Evolutionary conservation across 139 green algal species (phyloP), one percentile per base, ranked within the genome.

Genomic region (Astrephomene gubernaculifera): DNA sequence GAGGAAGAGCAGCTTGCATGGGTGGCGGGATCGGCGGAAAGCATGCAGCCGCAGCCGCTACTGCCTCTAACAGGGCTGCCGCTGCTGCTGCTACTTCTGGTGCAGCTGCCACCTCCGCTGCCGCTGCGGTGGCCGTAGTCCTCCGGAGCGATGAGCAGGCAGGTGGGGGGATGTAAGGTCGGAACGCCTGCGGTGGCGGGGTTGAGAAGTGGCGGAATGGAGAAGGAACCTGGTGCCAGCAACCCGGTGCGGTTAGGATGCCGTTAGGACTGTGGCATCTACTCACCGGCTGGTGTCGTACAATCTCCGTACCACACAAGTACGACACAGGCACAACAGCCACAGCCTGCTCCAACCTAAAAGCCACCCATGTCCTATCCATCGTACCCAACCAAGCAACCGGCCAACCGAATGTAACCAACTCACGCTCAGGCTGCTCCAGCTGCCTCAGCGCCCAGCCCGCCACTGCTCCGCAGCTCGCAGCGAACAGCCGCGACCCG

Each of bases 361-460:
- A n/a, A n/a, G n/a, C n/a, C n/a, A n/a, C n/a, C n/a, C n/a, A n/a
- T n/a, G n/a, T n/a, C n/a, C n/a, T n/a, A n/a, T n/a, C n/a, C n/a
- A n/a, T n/a, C n/a, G n/a, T n/a, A 41, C 6, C 27, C 19, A 6
- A 3, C 61, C 61, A 31, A n/a, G 29, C 22, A 29, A 9, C 22
- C 6, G 7, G 61, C 61, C 27, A 57, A 17, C 49, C 17, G 49
- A 12, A 57, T 17, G 49, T 57, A 17, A 57, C 14, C 49, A 57
- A 72, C 76, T 83, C 76, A 83, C 76, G 60, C 43, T 83, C 76
- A 25, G 76, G 76, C 61, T 72, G 39, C 39, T 83, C 76, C 4
- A 73, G 35, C 5, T 25, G 39, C 4, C 76, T 39, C 60, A 83
- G 76, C 60, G 38, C 38, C 76, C 76, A 83, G 76, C 76, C 60